A percentile compares a stretch with the other conserved stretches of the same genome.
phyloP scores from a whole-genome alignment of 2,329 filamentous ascomycete species.

The Acarospora socialis region DNA sequence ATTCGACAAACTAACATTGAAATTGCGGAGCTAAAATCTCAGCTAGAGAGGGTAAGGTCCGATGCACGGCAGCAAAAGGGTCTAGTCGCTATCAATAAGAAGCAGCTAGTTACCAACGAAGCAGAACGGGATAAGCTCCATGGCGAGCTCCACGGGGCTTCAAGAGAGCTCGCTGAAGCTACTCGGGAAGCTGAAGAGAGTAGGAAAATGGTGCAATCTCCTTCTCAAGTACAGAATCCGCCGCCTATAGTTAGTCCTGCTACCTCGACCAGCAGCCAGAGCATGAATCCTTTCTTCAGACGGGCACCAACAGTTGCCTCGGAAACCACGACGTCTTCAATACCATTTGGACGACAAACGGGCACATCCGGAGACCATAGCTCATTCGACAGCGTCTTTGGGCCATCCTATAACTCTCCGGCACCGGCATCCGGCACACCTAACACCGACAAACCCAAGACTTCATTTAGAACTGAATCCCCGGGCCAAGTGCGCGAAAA shows the following conservation, averaged over 20 bases:
- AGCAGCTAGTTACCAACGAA: slow-evolving; percentile 83
- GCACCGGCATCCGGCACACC: slow-evolving; percentile 29
- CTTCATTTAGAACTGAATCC: slow-evolving; percentile 46
- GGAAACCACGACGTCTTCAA: slow-evolving; percentile 37
- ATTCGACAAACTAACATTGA: slow-evolving; percentile 73
- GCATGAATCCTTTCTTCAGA: slow-evolving; percentile 92
- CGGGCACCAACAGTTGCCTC: slow-evolving; percentile 35
- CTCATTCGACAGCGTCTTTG: slow-evolving; percentile 78
- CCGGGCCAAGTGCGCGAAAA: slow-evolving; percentile 10
- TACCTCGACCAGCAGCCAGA: slow-evolving; percentile 42
- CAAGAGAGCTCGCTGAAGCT: slow-evolving; percentile 48
- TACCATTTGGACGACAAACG: slow-evolving; percentile 28
- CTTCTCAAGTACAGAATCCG: slow-evolving; percentile 23
- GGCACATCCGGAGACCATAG: slow-evolving; percentile 39
- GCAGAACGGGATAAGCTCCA: slow-evolving; percentile 78
- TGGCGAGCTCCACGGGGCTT: slow-evolving; percentile 55
- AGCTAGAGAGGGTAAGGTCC: slow-evolving; percentile 83
- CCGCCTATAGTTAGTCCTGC: slow-evolving; percentile 53
- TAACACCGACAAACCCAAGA: too few relatives aligned
- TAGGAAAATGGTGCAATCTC: slow-evolving; percentile 12
- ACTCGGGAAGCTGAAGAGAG: slow-evolving; percentile 33
- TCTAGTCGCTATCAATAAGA: slow-evolving; percentile 94
- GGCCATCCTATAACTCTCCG: slow-evolving; percentile 46
- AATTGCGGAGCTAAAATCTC: slow-evolving; percentile 69
- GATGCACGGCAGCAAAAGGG: slow-evolving; percentile 93